Percentiles rank a stretch among this genome's conserved stretches.
Conservation (phyloP, 331 rosid species). For the Acacia concinna region DNA sequence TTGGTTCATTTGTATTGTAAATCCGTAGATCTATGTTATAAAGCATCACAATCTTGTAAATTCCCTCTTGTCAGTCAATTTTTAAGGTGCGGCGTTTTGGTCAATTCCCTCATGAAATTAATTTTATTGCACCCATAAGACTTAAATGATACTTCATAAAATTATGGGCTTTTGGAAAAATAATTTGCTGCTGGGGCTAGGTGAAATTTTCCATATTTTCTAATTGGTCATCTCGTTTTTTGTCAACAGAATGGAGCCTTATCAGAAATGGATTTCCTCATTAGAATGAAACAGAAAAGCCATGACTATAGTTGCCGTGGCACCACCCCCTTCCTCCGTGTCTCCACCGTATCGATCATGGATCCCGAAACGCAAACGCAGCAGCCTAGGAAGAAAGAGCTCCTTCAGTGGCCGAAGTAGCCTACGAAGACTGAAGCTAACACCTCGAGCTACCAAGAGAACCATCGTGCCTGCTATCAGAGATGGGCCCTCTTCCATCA, state of each 20-base stretch:
- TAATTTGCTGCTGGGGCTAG: too few relatives aligned
- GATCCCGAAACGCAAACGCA: not conserved
- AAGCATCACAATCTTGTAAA: too few relatives aligned
- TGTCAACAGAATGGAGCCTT: not conserved
- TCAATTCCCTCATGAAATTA: too few relatives aligned
- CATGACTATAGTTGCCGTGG: not conserved
- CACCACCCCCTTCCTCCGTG: not conserved
- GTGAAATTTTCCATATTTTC: too few relatives aligned
- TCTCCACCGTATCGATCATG: not conserved
- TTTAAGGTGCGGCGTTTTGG: too few relatives aligned
- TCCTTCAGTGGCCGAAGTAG: not conserved
- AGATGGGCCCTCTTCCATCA: conserved; percentile 19
- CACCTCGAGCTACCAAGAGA: conserved; percentile 26
- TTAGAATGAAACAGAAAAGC: not conserved
- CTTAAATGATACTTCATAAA: too few relatives aligned
- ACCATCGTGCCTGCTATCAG: conserved; percentile 8
- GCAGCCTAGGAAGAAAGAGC: not conserved
- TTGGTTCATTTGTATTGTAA: too few relatives aligned
- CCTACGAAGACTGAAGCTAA: not conserved
- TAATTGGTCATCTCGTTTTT: too few relatives aligned
- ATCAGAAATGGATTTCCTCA: not conserved
- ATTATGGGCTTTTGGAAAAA: too few relatives aligned
- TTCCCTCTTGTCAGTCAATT: too few relatives aligned
- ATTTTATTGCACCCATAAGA: too few relatives aligned
- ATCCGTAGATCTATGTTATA: too few relatives aligned